A percentile compares a stretch with the other conserved stretches of the same genome.
Evolutionary conservation across 1,284 basidiomycete genomes (phyloP).

Genomic region (Mycena sp.): DNA sequence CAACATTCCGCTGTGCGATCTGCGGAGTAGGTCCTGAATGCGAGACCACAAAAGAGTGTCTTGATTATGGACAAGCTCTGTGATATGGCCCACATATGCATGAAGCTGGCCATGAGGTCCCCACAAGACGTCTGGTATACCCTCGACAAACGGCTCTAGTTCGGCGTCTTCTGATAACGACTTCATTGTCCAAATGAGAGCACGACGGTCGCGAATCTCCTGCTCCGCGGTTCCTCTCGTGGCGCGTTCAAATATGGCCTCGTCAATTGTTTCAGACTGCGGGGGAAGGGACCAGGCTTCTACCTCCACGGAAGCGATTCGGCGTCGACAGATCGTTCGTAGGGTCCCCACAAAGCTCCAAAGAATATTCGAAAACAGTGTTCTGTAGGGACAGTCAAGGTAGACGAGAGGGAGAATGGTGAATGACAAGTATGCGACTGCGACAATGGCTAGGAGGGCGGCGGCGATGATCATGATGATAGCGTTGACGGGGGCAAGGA

Average conservation of each 20-base stretch:
- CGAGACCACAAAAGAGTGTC: neutral
- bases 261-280: neutral
- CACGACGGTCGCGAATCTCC: neutral
- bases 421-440: neutral
- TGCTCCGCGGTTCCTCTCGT: neutral
- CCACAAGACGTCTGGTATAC: neutral
- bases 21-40: neutral
- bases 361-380: too few relatives aligned
- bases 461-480: neutral
- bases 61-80: neutral
- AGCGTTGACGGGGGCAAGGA: too few relatives aligned
- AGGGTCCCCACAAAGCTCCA: too few relatives aligned
- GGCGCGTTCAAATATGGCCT: neutral
- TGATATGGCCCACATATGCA: neutral
- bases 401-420: neutral
- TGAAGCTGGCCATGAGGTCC: neutral
- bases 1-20: neutral
- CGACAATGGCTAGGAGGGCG: neutral
- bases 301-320: too few relatives aligned
- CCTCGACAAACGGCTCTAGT: neutral
- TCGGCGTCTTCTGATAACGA: neutral
- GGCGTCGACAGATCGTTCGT: too few relatives aligned
- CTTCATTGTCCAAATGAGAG: neutral
- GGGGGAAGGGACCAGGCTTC: too few relatives aligned
- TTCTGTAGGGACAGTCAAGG: too few relatives aligned